Conservation (phyloP, 192 early-diverging fungal species). For the Coemansia sp. region DNA sequence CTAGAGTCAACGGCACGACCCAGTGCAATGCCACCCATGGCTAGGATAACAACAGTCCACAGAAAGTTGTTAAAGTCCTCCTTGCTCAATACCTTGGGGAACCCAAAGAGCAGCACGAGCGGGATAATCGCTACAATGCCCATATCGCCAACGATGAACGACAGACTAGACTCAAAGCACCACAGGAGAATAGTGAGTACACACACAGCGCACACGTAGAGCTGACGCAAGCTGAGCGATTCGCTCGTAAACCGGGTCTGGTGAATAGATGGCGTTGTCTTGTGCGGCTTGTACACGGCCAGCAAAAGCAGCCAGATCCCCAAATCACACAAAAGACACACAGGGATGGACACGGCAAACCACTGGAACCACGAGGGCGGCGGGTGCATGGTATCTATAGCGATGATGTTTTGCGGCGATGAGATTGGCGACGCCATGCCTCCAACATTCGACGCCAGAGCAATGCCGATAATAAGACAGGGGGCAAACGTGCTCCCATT, state of each 20-base stretch:
- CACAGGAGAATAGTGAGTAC: slow-evolving; percentile 81
- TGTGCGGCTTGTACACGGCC: slow-evolving; percentile 73
- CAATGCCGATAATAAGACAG: slow-evolving; percentile 93
- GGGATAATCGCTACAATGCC: slow-evolving; percentile 93
- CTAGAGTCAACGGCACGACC: slow-evolving; percentile 88
- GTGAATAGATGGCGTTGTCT: slow-evolving; percentile 62
- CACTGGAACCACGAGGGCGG: slow-evolving; percentile 87
- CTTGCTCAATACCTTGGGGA: slow-evolving; percentile 83
- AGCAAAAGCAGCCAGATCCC: slow-evolving; percentile 82
- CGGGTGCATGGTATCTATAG: slow-evolving; percentile 89
- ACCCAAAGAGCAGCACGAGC: slow-evolving; percentile 84
- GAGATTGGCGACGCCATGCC: slow-evolving; percentile 98
- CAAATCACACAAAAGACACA: slow-evolving; percentile 76
- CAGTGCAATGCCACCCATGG: slow-evolving; percentile 95
- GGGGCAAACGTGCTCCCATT: slow-evolving; percentile 74
- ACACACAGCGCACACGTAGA: slow-evolving; percentile 74
- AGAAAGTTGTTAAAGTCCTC: slow-evolving; percentile 97
- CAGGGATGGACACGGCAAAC: slow-evolving; percentile 83
- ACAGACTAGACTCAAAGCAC: slow-evolving; percentile 79
- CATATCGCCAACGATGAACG: slow-evolving; percentile 88
- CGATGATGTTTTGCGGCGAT: slow-evolving; percentile 97
- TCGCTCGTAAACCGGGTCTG: slow-evolving; percentile 51
- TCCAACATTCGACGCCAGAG: slow-evolving; percentile 92
- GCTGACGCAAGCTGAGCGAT: slow-evolving; percentile 57
- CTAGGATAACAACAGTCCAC: slow-evolving; percentile 86